A percentile compares a stretch with the other conserved stretches of the same genome.
These are phyloP conservation scores for Coprinellus micaceus DNA, from an alignment of 768 basidiomycete genomes.

Conservation along the genomic window DNA sequence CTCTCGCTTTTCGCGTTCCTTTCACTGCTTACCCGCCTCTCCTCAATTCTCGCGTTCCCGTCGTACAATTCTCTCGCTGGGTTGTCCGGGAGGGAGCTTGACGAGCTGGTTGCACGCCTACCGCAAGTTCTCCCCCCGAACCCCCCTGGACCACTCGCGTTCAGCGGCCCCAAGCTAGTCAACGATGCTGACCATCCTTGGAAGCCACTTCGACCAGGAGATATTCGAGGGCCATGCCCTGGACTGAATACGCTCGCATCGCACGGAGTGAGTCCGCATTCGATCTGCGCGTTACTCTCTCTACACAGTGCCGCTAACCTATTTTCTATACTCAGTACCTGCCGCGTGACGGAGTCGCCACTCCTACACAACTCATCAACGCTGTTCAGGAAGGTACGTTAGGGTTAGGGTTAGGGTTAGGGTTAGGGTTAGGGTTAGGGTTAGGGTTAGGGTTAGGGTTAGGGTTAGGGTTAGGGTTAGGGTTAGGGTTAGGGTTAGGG, in stretches of 20 bases:
- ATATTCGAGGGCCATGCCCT: slow-evolving; percentile 19
- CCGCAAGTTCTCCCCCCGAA: background rate
- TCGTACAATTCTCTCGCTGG: slow-evolving; percentile 22
- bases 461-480: no score
- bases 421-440: no score
- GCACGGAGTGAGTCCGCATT: slow-evolving; percentile 20
- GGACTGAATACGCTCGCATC: slow-evolving; percentile 20
- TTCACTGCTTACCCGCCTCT: background rate
- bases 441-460: no score
- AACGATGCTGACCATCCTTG: slow-evolving; percentile 17
- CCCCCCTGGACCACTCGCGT: slow-evolving; percentile 8
- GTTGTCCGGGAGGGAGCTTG: slow-evolving; percentile 18
- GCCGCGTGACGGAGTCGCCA: slow-evolving; percentile 13
- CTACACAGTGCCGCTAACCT: no score
- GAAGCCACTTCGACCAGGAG: slow-evolving; percentile 8
- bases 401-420: no score
- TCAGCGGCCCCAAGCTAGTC: slow-evolving; percentile 13
- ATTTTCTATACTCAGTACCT: no score
- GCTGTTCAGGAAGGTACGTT: slow-evolving; percentile 18
- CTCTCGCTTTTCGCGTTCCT: background rate
- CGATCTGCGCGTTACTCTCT: no score
- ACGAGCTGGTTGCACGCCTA: slow-evolving; percentile 10
- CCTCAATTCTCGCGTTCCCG: slow-evolving; percentile 17
- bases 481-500: no score
- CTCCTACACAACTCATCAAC: slow-evolving; percentile 13